A percentile compares a stretch with the other conserved stretches of the same genome.
Evolutionary conservation across 108 stramenopile species (phyloP).

Genomic region (Nitzschia sp.): DNA sequence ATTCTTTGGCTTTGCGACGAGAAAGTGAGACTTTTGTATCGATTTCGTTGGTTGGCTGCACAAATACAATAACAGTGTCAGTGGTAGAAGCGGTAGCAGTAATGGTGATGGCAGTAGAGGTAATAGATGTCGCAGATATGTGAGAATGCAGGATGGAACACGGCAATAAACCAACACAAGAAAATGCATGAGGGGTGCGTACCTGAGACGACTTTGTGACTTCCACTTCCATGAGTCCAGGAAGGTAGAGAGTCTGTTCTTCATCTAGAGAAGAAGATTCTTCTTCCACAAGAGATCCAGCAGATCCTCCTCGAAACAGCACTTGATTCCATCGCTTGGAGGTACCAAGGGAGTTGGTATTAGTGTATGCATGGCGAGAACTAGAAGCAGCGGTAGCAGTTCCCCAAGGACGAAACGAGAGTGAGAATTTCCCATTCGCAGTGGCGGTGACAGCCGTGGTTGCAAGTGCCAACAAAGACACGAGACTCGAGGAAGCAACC

Average conservation of each 20-base stretch:
- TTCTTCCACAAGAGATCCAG: too few species aligned
- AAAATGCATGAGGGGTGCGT: constrained; percentile 11
- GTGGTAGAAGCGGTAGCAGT: background rate
- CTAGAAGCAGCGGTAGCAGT: too few species aligned
- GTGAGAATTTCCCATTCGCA: too few species aligned
- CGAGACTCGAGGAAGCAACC: too few species aligned
- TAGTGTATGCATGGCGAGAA: too few species aligned
- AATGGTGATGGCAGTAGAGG: background rate
- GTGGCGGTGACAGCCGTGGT: too few species aligned
- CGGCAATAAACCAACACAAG: background rate
- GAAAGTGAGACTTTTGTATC: constrained; percentile 63
- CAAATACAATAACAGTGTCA: background rate
- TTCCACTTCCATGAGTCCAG: constrained; percentile 70
- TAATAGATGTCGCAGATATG: background rate
- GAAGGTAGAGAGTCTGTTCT: constrained; percentile 59
- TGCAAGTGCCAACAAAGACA: too few species aligned
- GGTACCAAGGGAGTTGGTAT: too few species aligned
- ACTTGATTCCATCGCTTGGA: too few species aligned
- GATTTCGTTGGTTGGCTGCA: constrained; percentile 37
- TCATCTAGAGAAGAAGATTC: background rate
- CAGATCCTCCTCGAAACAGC: too few species aligned
- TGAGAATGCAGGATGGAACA: background rate
- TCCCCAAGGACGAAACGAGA: too few species aligned
- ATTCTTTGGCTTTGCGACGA: constrained; percentile 79
- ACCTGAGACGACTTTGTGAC: constrained; percentile 52